Percentiles rank a stretch among this genome's conserved stretches.
Evolutionary conservation across 768 basidiomycete species (phyloP).

Genomic region (Lactarius hatsudake): DNA sequence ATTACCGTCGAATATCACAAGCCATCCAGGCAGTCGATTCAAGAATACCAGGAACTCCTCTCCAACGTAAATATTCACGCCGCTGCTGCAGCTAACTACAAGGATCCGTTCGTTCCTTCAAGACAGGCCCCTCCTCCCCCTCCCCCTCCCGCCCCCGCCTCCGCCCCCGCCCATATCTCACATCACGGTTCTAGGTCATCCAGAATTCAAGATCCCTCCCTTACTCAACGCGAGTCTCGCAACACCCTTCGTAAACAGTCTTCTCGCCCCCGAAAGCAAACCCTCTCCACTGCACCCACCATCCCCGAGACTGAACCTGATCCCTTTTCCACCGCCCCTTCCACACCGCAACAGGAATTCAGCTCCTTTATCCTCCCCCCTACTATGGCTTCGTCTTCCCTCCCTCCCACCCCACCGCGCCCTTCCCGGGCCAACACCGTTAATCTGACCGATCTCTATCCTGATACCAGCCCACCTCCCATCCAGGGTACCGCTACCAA

Average conservation of each 20-base stretch:
- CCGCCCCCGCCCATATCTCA: constrained; percentile 28
- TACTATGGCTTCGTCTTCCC: constrained; percentile 31
- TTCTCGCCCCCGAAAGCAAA: constrained; percentile 34
- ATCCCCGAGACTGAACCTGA: constrained; percentile 42
- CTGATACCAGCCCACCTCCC: constrained; percentile 40
- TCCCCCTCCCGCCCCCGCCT: constrained; percentile 30
- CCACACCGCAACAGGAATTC: constrained; percentile 31
- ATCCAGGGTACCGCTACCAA: constrained; percentile 42
- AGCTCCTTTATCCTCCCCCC: constrained; percentile 30
- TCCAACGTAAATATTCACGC: constrained; percentile 57
- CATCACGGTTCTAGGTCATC: constrained; percentile 24
- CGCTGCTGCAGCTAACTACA: constrained; percentile 44
- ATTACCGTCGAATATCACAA: constrained; percentile 70
- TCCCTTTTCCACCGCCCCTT: constrained; percentile 32
- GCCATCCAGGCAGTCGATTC: constrained; percentile 71
- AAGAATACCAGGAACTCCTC: constrained; percentile 73
- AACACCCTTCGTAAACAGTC: constrained; percentile 36
- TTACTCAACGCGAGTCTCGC: constrained; percentile 32
- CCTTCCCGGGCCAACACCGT: constrained; percentile 85
- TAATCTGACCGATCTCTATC: constrained; percentile 72
- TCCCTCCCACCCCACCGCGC: constrained; percentile 63
- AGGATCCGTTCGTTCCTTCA: constrained; percentile 43
- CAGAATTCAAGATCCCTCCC: constrained; percentile 22
- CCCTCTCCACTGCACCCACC: constrained; percentile 35
- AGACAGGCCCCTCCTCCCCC: constrained; percentile 46